Conservation (phyloP, 2,329 filamentous ascomycete genomes). For the Trichophyton schoenleinii region DNA sequence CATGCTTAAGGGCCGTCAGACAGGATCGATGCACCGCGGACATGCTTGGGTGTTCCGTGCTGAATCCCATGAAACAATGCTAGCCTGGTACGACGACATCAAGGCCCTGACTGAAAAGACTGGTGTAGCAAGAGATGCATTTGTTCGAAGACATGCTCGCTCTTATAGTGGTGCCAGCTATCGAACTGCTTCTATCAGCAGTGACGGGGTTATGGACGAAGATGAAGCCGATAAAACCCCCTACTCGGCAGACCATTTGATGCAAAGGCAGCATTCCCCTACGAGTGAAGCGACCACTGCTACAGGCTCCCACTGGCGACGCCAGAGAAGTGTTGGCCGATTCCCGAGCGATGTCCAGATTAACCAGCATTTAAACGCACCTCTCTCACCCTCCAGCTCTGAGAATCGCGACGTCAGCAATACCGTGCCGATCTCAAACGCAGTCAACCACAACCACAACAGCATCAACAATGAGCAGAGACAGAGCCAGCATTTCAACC, state of each 20-base stretch:
- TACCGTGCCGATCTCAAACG: neutral
- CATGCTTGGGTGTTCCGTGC: slow-evolving; percentile 58
- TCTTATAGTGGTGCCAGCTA: slow-evolving; percentile 56
- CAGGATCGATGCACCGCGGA: slow-evolving; percentile 76
- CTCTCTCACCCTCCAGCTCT: slow-evolving; percentile 61
- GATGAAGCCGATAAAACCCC: slow-evolving; percentile 54
- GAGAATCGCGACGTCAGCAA: neutral
- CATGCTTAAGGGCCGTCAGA: slow-evolving; percentile 90
- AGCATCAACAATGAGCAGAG: neutral
- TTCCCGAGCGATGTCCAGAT: slow-evolving; percentile 92
- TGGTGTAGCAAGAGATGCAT: slow-evolving; percentile 75
- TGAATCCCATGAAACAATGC: slow-evolving; percentile 78
- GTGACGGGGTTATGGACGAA: slow-evolving; percentile 66
- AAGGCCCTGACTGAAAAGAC: slow-evolving; percentile 78
- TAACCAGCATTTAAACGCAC: slow-evolving; percentile 54
- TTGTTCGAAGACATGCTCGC: slow-evolving; percentile 68
- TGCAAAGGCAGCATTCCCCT: slow-evolving; percentile 26
- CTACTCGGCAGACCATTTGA: slow-evolving; percentile 46
- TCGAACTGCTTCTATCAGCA: slow-evolving; percentile 51
- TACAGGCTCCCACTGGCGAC: slow-evolving; percentile 37
- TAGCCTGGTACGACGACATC: slow-evolving; percentile 92
- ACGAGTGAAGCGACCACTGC: slow-evolving; percentile 21
- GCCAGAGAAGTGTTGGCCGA: slow-evolving; percentile 83
- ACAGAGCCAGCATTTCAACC: neutral
- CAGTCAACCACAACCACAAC: neutral